Conservation (phyloP, 495 filamentous ascomycete species). For the Collariella sp. region DNA sequence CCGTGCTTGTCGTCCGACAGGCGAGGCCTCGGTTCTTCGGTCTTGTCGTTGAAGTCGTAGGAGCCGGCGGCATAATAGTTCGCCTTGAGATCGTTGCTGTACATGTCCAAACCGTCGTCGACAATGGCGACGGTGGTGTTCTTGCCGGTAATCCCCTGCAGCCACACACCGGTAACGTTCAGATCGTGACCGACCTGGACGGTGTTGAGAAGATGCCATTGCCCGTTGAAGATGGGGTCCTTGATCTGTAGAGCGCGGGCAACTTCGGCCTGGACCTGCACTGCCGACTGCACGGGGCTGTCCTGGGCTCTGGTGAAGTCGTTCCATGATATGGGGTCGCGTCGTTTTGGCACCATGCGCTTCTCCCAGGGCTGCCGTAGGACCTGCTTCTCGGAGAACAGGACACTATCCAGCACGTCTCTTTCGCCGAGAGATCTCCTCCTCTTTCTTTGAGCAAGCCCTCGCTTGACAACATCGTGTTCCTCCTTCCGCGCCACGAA, state of each 20-base stretch:
- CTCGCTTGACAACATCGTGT: constrained; percentile 52
- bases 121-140: constrained; percentile 88
- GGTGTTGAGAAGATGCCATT: constrained; percentile 93
- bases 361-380: constrained; percentile 65
- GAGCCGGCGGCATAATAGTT: constrained; percentile 90
- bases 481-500: constrained; percentile 62
- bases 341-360: constrained; percentile 46
- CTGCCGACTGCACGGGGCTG: constrained; percentile 37
- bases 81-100: constrained; percentile 83
- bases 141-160: constrained; percentile 83
- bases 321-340: constrained; percentile 7
- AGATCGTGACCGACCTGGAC: constrained; percentile 78
- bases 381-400: constrained; percentile 76
- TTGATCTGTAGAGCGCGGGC: constrained; percentile 57
- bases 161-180: constrained; percentile 88
- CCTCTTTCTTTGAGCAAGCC: constrained; percentile 50
- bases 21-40: constrained; percentile 66
- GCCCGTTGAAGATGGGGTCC: constrained; percentile 85
- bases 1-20: constrained; percentile 80
- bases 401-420: constrained; percentile 62
- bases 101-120: constrained; percentile 94
- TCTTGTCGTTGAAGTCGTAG: constrained; percentile 89
- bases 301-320: constrained; percentile 15
- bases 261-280: constrained; percentile 52
- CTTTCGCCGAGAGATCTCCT: constrained; percentile 46